Evolutionary conservation across 805 yeast genomes (phyloP), one percentile per base, ranked within the genome.

Genomic region (Maudiozyma serrabonitensis): DNA sequence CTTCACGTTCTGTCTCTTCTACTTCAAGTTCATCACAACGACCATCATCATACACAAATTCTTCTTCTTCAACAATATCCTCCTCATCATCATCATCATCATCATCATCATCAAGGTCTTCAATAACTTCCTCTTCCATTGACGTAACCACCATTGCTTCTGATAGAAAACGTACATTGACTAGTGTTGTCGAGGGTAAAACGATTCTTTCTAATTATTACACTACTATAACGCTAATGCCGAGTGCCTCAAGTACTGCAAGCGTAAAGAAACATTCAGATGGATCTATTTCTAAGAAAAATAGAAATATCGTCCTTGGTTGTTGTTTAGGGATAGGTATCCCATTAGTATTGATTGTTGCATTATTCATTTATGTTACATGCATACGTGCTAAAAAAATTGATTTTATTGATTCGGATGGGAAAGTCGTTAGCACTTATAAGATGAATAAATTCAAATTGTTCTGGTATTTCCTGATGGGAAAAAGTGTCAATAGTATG

Each of bases 281-380:
- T 5, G 83, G 83, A 0, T 83, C 83, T 0, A 65, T 81, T 7
- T 72, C 82, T 1, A 58, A 69, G 15, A 73, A 75, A 46, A 66
- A 75, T 51, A 72, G 76, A 48, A 75, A 75, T 49, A 74, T 82
- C 35, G 78, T 83, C 23, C 74, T 82, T 47, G 89, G 89, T 39
- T 81, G 82, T 51, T 82, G 79, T 28, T 82, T 83, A 6, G 89
- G 89, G 49, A 75, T 84, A 13, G 87, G 87, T 47, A 80, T 81
- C 0, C 86, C 90, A 2, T 54, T 77, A 0, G 61, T 81, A 2
- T 40, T 67, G 1, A 55, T 57, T 2, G 49, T 54, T 3, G 46
- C 53, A 4, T 49, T 62, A 7, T 34, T 63, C n/a, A 43, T 64
- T 3, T 67, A 67, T 46, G 51, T 60, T 46, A 60, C 55, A 50